Percentiles rank a stretch among this genome's conserved stretches.
Evolutionary conservation across 192 early-diverging fungal genomes (phyloP).

Genomic region (Coemansia sp.): DNA sequence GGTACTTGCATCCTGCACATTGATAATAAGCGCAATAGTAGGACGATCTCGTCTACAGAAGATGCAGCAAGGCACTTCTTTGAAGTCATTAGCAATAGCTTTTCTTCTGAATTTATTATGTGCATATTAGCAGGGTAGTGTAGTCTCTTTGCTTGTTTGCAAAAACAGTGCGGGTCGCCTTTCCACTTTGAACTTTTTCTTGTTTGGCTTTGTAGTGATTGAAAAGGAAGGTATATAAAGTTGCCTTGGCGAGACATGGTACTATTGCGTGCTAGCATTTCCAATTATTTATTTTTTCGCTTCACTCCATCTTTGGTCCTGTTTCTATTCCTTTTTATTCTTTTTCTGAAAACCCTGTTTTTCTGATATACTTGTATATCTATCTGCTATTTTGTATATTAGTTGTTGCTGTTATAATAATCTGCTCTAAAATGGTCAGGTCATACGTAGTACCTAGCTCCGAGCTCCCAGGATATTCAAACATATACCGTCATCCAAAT

Average conservation of each 20-base stretch:
- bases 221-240: no score
- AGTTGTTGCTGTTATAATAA: no score
- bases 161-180: no score
- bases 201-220: no score
- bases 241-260: no score
- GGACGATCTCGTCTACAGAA: neutral
- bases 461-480: slow-evolving; percentile 7
- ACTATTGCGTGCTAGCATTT: neutral
- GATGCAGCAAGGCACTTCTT: neutral
- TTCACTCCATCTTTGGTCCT: neutral
- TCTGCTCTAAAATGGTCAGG: neutral
- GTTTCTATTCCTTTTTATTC: neutral
- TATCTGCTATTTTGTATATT: neutral
- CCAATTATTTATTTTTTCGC: neutral
- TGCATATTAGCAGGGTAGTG: no score
- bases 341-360: neutral
- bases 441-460: slow-evolving; percentile 1
- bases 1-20: no score
- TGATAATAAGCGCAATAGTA: neutral
- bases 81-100: no score
- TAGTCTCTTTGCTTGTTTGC: no score
- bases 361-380: no score
- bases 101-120: no score
- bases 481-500: slow-evolving; percentile 16
- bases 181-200: no score